phyloP scores from a whole-genome alignment of 139 green algal species.

The Nannochloris sp. region DNA sequence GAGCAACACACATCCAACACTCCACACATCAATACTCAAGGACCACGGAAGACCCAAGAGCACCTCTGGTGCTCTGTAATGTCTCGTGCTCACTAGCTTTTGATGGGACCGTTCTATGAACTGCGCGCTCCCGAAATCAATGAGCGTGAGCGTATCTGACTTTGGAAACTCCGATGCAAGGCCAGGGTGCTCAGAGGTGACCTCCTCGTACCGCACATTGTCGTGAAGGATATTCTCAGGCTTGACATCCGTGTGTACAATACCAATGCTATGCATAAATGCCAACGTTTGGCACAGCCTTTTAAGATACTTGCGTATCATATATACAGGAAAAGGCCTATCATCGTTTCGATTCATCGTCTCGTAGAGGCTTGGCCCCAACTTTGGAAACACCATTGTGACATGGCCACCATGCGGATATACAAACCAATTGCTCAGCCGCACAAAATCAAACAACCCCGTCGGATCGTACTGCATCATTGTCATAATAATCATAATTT shows the following conservation, averaged over 20 bases:
- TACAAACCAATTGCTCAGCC: conserved; percentile 90
- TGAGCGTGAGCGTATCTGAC: conserved; percentile 64
- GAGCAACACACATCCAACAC: conserved; percentile 90
- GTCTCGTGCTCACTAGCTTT: conserved; percentile 73
- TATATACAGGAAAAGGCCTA: conserved; percentile 69
- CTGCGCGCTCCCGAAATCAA: conserved; percentile 95
- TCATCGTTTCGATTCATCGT: conserved; percentile 90
- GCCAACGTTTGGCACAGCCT: conserved; percentile 73
- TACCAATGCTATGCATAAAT: conserved; percentile 81
- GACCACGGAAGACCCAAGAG: conserved; percentile 90
- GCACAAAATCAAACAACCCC: conserved; percentile 42
- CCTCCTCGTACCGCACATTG: conserved; percentile 10
- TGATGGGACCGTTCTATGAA: conserved; percentile 91
- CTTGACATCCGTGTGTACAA: conserved; percentile 98
- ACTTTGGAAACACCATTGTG: conserved; percentile 98
- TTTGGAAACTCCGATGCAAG: conserved; percentile 44
- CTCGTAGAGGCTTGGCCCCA: conserved; percentile 92
- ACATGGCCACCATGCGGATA: conserved; percentile 81
- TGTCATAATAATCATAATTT: conserved; percentile 88
- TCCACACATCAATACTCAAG: conserved; percentile 92
- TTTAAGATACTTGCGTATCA: conserved; percentile 67
- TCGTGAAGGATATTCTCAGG: conserved; percentile 95
- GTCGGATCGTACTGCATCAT: conserved; percentile 72
- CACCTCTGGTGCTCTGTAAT: conserved; percentile 95
- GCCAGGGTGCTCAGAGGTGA: conserved; percentile 4